These are phyloP conservation scores for Rhinocladiella mackenziei DNA, from an alignment of 2,329 filamentous ascomycete species.

Conservation along the genomic window DNA sequence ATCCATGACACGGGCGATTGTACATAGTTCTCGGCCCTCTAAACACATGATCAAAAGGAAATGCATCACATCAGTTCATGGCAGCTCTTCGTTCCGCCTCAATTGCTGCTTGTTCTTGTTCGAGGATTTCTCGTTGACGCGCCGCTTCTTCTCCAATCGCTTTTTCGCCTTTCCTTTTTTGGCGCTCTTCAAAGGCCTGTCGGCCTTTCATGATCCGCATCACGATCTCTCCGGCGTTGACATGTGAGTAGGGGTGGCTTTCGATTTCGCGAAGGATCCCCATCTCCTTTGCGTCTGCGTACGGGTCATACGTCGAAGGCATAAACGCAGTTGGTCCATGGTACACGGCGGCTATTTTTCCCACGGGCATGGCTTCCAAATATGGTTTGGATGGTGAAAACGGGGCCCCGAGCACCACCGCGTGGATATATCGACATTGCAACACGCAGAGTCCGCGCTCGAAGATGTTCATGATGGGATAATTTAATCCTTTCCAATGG, in stretches of 20 bases:
- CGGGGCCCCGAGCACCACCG: constrained; percentile 83
- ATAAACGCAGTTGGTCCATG: constrained; percentile 96
- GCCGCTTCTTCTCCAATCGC: constrained; percentile 67
- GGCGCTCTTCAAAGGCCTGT: constrained; percentile 83
- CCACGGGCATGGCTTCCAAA: constrained; percentile 68
- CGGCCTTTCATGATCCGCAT: constrained; percentile 82
- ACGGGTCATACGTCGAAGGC: constrained; percentile 71
- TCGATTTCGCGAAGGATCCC: constrained; percentile 79
- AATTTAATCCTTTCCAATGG: constrained; percentile 93
- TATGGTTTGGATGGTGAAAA: constrained; percentile 80
- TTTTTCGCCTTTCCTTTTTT: constrained; percentile 86
- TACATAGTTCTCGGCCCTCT: constrained; percentile 18
- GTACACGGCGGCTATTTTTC: constrained; percentile 75
- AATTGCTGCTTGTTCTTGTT: constrained; percentile 47
- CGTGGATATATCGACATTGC: constrained; percentile 91
- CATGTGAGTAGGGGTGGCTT: constrained; percentile 72
- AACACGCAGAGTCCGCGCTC: constrained; percentile 92
- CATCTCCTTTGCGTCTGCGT: constrained; percentile 73
- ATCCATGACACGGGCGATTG: constrained; percentile 2
- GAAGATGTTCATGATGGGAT: constrained; percentile 99
- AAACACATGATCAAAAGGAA: constrained; percentile 8
- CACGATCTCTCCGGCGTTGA: constrained; percentile 91
- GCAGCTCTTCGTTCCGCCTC: constrained; percentile 27
- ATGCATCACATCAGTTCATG: constrained; percentile 13
- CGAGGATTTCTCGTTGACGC: constrained; percentile 58